Base-by-base conservation (phyloP, 1,284 basidiomycete species). In the Xerocomus nothofagi region DNA sequence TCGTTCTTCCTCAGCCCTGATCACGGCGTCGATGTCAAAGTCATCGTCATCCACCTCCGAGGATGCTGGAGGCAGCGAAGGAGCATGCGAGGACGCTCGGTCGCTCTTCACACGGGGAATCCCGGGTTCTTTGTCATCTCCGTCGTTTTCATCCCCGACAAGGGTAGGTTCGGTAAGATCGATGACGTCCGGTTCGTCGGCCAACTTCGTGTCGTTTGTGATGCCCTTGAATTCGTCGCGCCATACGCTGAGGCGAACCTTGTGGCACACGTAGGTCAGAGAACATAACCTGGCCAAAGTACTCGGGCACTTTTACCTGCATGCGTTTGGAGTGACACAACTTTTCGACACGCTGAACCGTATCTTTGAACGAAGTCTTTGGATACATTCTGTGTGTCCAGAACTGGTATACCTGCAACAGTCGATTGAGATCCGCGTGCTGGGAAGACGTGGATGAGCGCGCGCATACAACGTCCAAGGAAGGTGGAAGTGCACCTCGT, bases 321-420 rank as follows among this genome's bases (percentile, higher is more conserved):
- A 96, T 90, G 12, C 88, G 79, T 43, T 82, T 82, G 2, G 87
- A 84, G 57, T 89, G 88, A 63, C 91, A 95, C 3, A 96, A 69
- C 57, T 86, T 90, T 73, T 97, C 94, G 6, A 96, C 80, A 3
- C 86, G 78, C 29, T 80, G 72, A 7, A 94, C 80, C 0, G 91
- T 95, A 65, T 95, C 91, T 39, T 76, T 76, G 67, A 97, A 95
- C 44, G 86, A 84, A 8, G 81, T 86, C 63, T 88, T 91, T 3
- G 94, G 93, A 63, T 88, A 94, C 78, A 98, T 79, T 57, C 80
- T 80, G 68, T 97, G 94, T 2, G 91, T 79, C 94, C 94, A 98
- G 60, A 93, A 87, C 59, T 93, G 91, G 64, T 97, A 97, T 45
- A 88, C 72, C 56, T 86, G 81, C 47, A 97, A 73, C 15, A 97